Evolutionary conservation across 495 filamentous ascomycete genomes (phyloP).

Genomic region (Parachaetomium inaequale): DNA sequence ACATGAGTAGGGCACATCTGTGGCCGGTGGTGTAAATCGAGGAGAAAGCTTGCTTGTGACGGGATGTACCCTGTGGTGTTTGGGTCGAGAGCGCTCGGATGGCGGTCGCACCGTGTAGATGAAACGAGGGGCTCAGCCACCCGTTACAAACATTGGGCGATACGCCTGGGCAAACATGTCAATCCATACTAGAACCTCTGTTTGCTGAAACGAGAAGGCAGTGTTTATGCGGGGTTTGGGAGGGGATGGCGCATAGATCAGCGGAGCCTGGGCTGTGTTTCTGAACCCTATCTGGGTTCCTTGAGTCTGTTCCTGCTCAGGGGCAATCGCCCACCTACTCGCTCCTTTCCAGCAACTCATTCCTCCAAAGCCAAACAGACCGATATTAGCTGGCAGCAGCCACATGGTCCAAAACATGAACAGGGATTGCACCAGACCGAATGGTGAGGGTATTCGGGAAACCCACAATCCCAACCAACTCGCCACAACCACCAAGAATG

Average conservation of each 20-base stretch:
- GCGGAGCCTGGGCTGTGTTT: neutral
- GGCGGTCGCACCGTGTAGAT: neutral
- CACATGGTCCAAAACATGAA: too few relatives aligned
- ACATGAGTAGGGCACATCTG: neutral
- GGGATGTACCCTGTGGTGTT: neutral
- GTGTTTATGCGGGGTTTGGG: neutral
- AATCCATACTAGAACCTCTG: neutral
- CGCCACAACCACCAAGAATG: too few relatives aligned
- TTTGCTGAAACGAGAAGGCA: neutral
- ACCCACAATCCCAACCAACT: too few relatives aligned
- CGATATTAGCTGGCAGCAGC: too few relatives aligned
- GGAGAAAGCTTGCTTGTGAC: neutral
- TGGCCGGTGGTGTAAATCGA: neutral
- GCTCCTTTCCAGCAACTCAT: too few relatives aligned
- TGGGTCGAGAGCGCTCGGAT: slow-evolving; percentile 5
- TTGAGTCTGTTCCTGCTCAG: too few relatives aligned
- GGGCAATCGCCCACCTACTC: too few relatives aligned
- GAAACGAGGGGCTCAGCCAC: slow-evolving; percentile 6
- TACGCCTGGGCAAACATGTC: neutral
- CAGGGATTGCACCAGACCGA: too few relatives aligned
- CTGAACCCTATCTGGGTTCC: too few relatives aligned
- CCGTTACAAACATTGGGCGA: neutral
- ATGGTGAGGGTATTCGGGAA: too few relatives aligned
- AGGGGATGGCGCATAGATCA: neutral
- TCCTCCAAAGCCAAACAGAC: too few relatives aligned